A percentile compares a stretch with the other conserved stretches of the same genome.
phyloP scores from a whole-genome alignment of 352 stramenopile species.

The Phytophthora brassicae region DNA sequence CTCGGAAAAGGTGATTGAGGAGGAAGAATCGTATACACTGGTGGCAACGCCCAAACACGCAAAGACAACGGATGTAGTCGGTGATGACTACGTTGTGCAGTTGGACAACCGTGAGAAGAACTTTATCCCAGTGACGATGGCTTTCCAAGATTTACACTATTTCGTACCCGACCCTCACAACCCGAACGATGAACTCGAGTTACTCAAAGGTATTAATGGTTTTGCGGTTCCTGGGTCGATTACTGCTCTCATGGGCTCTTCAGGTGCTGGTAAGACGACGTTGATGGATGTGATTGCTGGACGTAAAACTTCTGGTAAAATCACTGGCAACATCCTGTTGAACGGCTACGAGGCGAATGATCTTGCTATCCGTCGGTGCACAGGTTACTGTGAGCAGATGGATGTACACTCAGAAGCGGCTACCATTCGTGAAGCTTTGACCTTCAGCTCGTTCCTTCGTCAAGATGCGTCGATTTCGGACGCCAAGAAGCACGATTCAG shows the following conservation, averaged over 20 bases:
- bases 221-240: conserved; percentile 41
- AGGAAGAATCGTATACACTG: too few relatives aligned
- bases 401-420: conserved; percentile 93
- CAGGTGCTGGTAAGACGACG: conserved; percentile 38
- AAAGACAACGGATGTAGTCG: background rate
- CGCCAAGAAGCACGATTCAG: conserved; percentile 50
- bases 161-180: conserved; percentile 18
- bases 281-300: conserved; percentile 91
- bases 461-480: conserved; percentile 41
- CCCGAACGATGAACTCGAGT: conserved; percentile 21
- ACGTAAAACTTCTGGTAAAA: conserved; percentile 75
- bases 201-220: conserved; percentile 45
- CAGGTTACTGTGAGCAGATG: conserved; percentile 86
- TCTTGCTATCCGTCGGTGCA: conserved; percentile 61
- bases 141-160: conserved; percentile 36
- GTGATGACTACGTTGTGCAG: background rate
- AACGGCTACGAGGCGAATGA: too few relatives aligned
- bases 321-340: conserved; percentile 78
- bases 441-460: conserved; percentile 90
- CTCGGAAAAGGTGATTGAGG: too few relatives aligned
- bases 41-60: too few relatives aligned
- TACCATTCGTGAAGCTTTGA: conserved; percentile 92
- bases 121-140: conserved; percentile 38
- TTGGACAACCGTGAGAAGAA: conserved; percentile 9
- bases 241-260: conserved; percentile 51